These are phyloP conservation scores for Podaxis rugospora DNA, from an alignment of 768 basidiomycete species.

Conservation along the genomic window DNA sequence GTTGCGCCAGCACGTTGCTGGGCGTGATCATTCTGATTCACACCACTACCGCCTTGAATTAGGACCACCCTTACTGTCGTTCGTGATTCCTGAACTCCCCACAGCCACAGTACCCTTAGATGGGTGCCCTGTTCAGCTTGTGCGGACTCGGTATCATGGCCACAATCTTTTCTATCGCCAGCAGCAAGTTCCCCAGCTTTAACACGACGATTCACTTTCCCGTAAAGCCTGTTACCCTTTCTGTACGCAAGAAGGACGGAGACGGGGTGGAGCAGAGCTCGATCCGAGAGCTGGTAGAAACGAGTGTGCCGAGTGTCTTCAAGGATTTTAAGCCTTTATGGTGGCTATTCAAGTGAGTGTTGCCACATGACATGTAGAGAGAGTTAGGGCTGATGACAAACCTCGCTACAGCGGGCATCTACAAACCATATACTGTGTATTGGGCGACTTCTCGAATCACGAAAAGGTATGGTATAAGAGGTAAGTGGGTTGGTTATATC, in stretches of 20 bases:
- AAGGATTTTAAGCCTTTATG: conserved; percentile 39
- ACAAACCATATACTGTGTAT: conserved; percentile 56
- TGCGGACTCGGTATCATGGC: conserved; percentile 30
- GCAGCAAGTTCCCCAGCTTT: conserved; percentile 17
- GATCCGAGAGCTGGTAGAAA: conserved; percentile 34
- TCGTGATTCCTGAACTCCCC: not conserved
- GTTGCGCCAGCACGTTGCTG: not conserved
- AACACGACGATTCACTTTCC: conserved; percentile 34
- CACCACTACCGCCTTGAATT: not conserved
- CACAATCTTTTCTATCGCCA: conserved; percentile 26
- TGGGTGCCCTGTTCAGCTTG: conserved; percentile 23
- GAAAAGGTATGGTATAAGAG: conserved; percentile 55
- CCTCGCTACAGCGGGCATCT: conserved; percentile 48
- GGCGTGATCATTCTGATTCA: not conserved
- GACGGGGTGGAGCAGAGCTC: conserved; percentile 33
- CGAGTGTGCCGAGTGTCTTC: conserved; percentile 38
- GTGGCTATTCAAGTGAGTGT: conserved; percentile 45
- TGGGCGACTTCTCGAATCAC: conserved; percentile 55
- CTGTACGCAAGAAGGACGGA: conserved; percentile 25
- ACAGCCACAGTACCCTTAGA: not conserved
- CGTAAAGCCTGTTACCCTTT: conserved; percentile 30
- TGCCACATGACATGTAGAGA: not conserved
- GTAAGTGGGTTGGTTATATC: conserved; percentile 23
- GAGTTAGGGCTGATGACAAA: not conserved
- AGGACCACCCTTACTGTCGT: not conserved